A percentile compares a stretch with the other conserved stretches of the same genome.
Conservation (phyloP, 2,329 filamentous ascomycete genomes). For the Paraphoma sp. region DNA sequence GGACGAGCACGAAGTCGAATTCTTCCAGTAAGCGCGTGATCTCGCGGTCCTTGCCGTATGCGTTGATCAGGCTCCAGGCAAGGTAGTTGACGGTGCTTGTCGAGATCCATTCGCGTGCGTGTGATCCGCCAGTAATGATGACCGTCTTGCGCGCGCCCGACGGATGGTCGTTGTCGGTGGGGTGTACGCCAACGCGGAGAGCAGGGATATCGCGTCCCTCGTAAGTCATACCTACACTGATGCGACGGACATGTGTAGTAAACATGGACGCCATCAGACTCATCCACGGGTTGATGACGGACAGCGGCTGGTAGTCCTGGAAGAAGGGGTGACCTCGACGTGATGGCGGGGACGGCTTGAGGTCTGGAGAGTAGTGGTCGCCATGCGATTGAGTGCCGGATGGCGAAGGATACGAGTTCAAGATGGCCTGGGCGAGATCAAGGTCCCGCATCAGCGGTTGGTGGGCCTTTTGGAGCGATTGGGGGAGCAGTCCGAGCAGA, state of each 20-base stretch:
- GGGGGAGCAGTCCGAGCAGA: conserved; percentile 78
- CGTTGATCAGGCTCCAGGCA: conserved; percentile 85
- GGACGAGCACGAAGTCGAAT: conserved; percentile 88
- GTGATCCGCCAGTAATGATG: conserved; percentile 82
- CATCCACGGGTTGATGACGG: conserved; percentile 91
- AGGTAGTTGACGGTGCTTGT: conserved; percentile 90
- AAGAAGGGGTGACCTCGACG: conserved; percentile 77
- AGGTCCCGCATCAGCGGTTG: conserved; percentile 77
- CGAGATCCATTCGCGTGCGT: conserved; percentile 96
- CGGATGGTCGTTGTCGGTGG: conserved; percentile 56
- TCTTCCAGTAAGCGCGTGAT: conserved; percentile 81
- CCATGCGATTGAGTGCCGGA: conserved; percentile 35
- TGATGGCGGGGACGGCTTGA: conserved; percentile 39
- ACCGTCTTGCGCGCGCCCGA: conserved; percentile 72
- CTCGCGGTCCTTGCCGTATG: conserved; percentile 73
- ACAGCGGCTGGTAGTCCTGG: conserved; percentile 85
- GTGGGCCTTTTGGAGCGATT: conserved; percentile 74
- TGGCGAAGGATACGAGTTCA: conserved; percentile 72
- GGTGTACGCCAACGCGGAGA: conserved; percentile 73
- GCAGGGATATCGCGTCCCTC: conserved; percentile 88
- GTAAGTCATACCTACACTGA: conserved; percentile 81
- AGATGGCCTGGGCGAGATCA: conserved; percentile 73
- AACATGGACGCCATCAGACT: conserved; percentile 89
- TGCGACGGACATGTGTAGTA: conserved; percentile 75
- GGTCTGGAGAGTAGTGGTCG: conserved; percentile 34